Evolutionary conservation across 345 rosid species (phyloP), one percentile per base, ranked within the genome.

Genomic region (Lepidium sativum): DNA sequence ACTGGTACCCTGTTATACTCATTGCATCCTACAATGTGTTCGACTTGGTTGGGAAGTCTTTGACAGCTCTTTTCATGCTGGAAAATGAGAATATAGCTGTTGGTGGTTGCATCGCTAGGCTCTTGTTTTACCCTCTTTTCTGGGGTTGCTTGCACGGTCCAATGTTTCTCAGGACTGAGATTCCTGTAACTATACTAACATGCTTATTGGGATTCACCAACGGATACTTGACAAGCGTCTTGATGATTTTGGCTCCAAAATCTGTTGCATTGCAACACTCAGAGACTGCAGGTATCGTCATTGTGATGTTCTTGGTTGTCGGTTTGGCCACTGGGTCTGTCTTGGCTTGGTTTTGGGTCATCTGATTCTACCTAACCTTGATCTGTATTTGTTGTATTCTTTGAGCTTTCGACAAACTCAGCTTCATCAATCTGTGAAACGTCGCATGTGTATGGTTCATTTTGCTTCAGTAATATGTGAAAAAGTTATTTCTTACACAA

Each of bases 71-170:
- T 12, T 88, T 77, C 70, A 77, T 88, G 21, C 76, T 83, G 2
- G 74, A 77, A 71, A 81, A 90, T 65, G 82, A 73, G 68, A 90
- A 85, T 50, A 39, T 86, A 34, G 97, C 87, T 11, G 77, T 90
- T 65, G 84, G 85, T 44, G 68, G 85, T 41, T 86, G 86, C 63
- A 75, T 81, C 40, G 86, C 72, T n/a, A 88, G 99, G 71, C 77
- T 94, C 52, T 40, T 94, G 72, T 94, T 94, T 77, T 88, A 82
- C 60, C 96, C 97, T 21, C 86, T 94, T 51, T 94, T 84, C 70
- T 79, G 80, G 40, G 88, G 86, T 35, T 90, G 97, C 82, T 76
- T 88, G 79, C 92, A 85, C 6, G 97, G 97, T 44, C 97, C 97
- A 1, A 38, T 61, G 67, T 82, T 88, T 80, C 83, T 94, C 48